Base-by-base conservation (phyloP, 176 grass and related monocot species). In the Zizania latifolia region DNA sequence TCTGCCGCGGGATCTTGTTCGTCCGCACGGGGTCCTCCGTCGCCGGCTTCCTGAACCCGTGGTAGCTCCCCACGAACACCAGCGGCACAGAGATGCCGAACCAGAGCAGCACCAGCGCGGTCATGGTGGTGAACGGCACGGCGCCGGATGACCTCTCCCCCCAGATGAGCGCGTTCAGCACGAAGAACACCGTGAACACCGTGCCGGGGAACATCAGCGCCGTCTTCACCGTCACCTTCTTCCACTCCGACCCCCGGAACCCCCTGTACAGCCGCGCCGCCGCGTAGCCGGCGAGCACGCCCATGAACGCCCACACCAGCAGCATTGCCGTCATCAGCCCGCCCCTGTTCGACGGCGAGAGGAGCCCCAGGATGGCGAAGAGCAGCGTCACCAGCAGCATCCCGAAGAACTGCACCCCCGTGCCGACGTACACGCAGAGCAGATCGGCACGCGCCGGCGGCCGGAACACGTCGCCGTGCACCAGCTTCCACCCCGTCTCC, bases 401-500 rank as follows among this genome's bases (percentile, higher is more conserved):
- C 12, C 94, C 88, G 11, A 97, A 85, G 74, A 97, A 93, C 78
- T 97, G 94, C 0, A 97, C 83, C 0, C 94, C 94, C 9, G 86
- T 93, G 31, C 94, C 94, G 2, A 87, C 86, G 37, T 88, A 92
- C 13, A 97, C 88, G 10, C 94, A 97, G 6, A 97, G 45, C 23
- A 93, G 70, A 38, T 92, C 91, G 6, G 88, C 81, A 6, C 61
- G 58, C 7, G 33, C 55, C 3, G 94, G 94, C 13, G 90, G 78
- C 57, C 94, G 88, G 76, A 97, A 97, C 23, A 97, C 94, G 13
- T 97, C 94, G 6, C 88, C 94, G 39, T 97, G 94, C 24, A 93
- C 94, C 13, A 97, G 88, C 77, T 97, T 97, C 94, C 94, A 97
- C 37, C 94, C 94, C 3, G 90, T 97, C 55, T 93, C 94, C 79